A percentile compares a stretch with the other conserved stretches of the same genome.
Evolutionary conservation across 495 filamentous ascomycete genomes (phyloP).

Genomic region (Recurvomyces mirabilis): DNA sequence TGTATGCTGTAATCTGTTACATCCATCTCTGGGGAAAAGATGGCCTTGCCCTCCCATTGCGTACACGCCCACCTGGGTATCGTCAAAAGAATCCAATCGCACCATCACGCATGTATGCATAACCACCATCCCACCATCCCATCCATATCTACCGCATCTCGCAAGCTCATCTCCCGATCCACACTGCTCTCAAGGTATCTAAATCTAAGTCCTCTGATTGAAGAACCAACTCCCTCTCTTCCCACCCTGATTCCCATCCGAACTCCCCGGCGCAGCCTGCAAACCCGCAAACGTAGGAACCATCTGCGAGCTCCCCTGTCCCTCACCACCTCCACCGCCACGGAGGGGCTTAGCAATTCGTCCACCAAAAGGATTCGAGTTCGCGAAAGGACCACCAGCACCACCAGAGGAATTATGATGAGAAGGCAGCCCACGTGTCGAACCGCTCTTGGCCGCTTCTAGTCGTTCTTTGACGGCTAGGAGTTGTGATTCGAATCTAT

Average conservation of each 20-base stretch:
- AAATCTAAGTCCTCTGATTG: constrained; percentile 32
- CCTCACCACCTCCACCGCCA: constrained; percentile 57
- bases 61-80: too few relatives aligned
- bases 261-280: constrained; percentile 16
- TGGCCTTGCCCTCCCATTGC: too few relatives aligned
- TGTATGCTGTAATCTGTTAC: too few relatives aligned
- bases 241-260: background rate
- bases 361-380: constrained; percentile 16
- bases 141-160: too few relatives aligned
- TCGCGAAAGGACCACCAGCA: constrained; percentile 2
- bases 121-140: too few relatives aligned
- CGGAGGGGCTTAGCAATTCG: constrained; percentile 95
- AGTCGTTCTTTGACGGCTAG: constrained; percentile 94
- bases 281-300: constrained; percentile 24
- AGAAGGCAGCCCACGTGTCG: constrained; percentile 65
- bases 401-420: constrained; percentile 37
- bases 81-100: too few relatives aligned
- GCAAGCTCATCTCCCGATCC: too few relatives aligned
- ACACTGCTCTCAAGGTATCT: too few relatives aligned
- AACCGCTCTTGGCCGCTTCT: constrained; percentile 85
- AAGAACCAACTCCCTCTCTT: constrained; percentile 36
- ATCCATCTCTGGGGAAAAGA: too few relatives aligned
- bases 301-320: constrained; percentile 4
- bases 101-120: too few relatives aligned
- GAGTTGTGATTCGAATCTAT: constrained; percentile 90